Evolutionary conservation across 2,329 filamentous ascomycete genomes (phyloP).

Genomic region (Coniochaeta ligniaria): DNA sequence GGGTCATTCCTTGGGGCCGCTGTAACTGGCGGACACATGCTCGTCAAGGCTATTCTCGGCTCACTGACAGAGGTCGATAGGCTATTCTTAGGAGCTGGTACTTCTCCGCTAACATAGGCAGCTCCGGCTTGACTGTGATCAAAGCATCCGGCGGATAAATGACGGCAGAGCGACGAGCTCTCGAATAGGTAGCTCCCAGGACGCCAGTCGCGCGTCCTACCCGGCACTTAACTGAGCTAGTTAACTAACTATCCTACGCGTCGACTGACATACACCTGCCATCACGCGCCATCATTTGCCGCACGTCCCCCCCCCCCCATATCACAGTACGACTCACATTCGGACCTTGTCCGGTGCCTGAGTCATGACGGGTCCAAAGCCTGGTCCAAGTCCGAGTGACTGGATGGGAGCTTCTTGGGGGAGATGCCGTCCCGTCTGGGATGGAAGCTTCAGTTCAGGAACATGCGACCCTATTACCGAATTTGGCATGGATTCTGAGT

Average conservation of each 20-base stretch:
- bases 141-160: constrained; percentile 10
- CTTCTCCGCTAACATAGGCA: neutral
- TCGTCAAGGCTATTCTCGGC: neutral
- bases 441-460: constrained; percentile 11
- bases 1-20: neutral
- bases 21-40: neutral
- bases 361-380: neutral
- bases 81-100: neutral
- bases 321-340: neutral
- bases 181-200: neutral
- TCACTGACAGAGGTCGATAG: neutral
- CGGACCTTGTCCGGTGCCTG: neutral
- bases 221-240: neutral
- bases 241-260: neutral
- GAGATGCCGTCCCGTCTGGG: constrained; percentile 8
- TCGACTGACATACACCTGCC: neutral
- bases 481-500: constrained; percentile 7
- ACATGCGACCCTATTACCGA: constrained; percentile 7
- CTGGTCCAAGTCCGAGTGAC: neutral
- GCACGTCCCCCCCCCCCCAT: neutral
- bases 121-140: neutral
- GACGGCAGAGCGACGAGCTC: neutral
- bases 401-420: neutral
- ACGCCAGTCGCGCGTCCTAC: neutral
- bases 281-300: neutral